Conservation (phyloP, 2,329 filamentous ascomycete species). For the Monosporascus sp. region DNA sequence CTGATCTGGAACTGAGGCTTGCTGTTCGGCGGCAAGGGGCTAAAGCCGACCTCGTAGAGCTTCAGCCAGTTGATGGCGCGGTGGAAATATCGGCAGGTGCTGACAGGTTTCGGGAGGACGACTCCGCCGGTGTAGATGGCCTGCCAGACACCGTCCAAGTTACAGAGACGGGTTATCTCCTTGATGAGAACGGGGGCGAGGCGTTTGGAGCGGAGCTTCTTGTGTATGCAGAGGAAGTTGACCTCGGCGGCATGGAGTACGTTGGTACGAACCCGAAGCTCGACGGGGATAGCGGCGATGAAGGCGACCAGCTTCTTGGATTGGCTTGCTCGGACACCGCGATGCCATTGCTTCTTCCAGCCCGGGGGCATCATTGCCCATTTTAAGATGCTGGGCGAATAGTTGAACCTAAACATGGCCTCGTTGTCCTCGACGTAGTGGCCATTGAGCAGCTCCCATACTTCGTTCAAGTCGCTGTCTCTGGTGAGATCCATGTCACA, state of each 20-base stretch:
- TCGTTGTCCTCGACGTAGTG: conserved; percentile 98
- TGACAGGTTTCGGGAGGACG: conserved; percentile 84
- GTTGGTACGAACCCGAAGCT: conserved; percentile 73
- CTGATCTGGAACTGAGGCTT: conserved; percentile 81
- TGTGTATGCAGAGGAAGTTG: conserved; percentile 97
- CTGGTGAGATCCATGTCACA: conserved; percentile 80
- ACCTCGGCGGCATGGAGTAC: conserved; percentile 80
- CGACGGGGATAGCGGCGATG: conserved; percentile 87
- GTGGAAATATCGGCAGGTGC: conserved; percentile 93
- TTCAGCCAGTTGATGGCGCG: conserved; percentile 93
- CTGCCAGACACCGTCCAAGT: conserved; percentile 82
- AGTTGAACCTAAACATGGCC: conserved; percentile 96
- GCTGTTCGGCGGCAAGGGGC: conserved; percentile 74
- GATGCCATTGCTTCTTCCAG: conserved; percentile 91
- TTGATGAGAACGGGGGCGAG: conserved; percentile 94
- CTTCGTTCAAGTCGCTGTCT: conserved; percentile 75
- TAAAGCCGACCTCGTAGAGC: conserved; percentile 91
- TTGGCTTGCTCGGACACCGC: conserved; percentile 80
- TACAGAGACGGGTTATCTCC: conserved; percentile 90
- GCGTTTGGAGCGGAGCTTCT: conserved; percentile 91
- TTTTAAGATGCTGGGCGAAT: conserved; percentile 80
- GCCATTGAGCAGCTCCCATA: conserved; percentile 84
- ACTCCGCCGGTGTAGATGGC: conserved; percentile 94
- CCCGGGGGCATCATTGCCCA: conserved; percentile 95
- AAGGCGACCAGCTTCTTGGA: conserved; percentile 89